Base-by-base conservation (phyloP, 305 asterid species). In the Solanum hybrid region DNA sequence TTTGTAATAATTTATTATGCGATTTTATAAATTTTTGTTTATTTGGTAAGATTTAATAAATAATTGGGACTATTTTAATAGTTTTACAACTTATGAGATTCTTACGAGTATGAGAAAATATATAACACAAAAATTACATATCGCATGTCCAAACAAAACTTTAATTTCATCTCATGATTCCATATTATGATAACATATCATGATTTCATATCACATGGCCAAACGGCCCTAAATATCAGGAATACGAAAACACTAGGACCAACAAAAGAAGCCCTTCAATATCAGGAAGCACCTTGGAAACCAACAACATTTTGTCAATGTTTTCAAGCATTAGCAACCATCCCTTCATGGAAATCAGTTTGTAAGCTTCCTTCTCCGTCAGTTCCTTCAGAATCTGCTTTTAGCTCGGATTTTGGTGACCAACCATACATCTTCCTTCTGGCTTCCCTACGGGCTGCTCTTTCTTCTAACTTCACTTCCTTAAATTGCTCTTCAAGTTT, bases 341-440 rank as follows among this genome's bases (percentile, higher is more conserved):
- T 79, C 51, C 93, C 96, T 91, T 94, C 96, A 51, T 91, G 95
- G 89, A 89, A 32, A 32, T 95, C 95, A 20, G 93, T 9, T 33
- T 90, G 92, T 4, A 93, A 89, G 79, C n/a, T 38, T 38, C 86
- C 68, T 6, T 20, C 70, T 72, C 82, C 89, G 27, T 75, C 90
- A 34, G 84, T 70, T 83, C 57, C 90, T 15, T 91, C 89, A 51
- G 80, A 86, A 73, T 38, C 73, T 87, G 65, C 86, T 94, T 87
- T 78, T 93, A 37, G 17, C 88, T 91, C 96, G 27, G 94, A 45
- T 92, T 93, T 94, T 32, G 94, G 87, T 31, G 95, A 90, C 93
- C 94, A 93, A 88, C 97, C 98, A 57, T 93, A 94, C 90, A 93
- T 89, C 93, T 93, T 95, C 91, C 98, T 93, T 93, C 98, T 93